Base-by-base conservation (phyloP, 768 basidiomycete species). In the Phylloporus arenicola region DNA sequence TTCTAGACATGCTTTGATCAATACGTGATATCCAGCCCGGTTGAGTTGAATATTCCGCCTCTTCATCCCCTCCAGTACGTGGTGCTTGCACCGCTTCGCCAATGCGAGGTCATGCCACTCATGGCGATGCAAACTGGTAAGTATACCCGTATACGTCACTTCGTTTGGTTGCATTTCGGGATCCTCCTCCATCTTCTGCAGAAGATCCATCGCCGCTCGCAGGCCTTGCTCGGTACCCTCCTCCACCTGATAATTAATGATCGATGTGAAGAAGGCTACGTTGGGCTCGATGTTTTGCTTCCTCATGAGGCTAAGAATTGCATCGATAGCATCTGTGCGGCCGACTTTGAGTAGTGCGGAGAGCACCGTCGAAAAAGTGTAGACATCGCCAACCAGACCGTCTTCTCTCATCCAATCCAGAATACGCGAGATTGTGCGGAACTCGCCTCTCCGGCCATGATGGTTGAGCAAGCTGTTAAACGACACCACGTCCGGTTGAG, bases 311-410 rank as follows among this genome's bases (percentile, higher is more conserved):
- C 73, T 69, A 43, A 92, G 66, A 19, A 92, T 76, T 24, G 80
- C 71, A 19, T 76, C 71, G 6, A 80, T 77, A 1, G 88, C 86
- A 57, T 92, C 84, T 24, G 76, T 67, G 48, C 82, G 75, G 10
- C 84, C 82, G 13, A 79, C 79, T 55, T 79, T 80, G 44, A 92
- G 76, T 47, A 95, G 65, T 1, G 88, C 85, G 22, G 84, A 80
- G 16, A 97, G 80, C 29, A 97, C 76, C 12, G 84, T 92, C 4
- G 93, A 92, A 66, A 85, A 97, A 0, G 88, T 96, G 67, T 84
- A 82, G 11, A 88, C 80, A 64, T 97, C 90, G 7, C 91, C 88
- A 19, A 68, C 58, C 30, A 95, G 60, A 0, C 75, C 74, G 2
- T 69, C 73, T 13, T 72, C 63, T 22, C 72, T 65, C 72, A 95